phyloP scores from a whole-genome alignment of 164 flowering plant genomes.

The Chloranthus sessilifolius region DNA sequence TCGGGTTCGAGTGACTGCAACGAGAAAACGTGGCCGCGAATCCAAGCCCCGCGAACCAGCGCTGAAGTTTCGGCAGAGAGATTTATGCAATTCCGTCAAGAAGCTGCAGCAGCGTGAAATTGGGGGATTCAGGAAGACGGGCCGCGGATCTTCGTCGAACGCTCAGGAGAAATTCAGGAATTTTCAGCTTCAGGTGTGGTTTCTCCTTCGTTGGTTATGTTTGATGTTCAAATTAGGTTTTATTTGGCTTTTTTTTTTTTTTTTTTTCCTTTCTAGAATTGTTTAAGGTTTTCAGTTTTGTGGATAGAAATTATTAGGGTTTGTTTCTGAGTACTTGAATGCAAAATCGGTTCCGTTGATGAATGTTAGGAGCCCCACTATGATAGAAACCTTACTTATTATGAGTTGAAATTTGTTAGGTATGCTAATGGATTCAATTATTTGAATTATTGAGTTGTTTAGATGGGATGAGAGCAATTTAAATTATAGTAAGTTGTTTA shows the following conservation, averaged over 20 bases:
- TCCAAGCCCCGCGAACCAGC: neutral
- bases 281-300: no score
- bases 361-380: no score
- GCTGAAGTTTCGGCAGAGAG: neutral
- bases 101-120: slow-evolving; percentile 11
- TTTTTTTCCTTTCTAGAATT: neutral
- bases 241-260: neutral
- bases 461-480: no score
- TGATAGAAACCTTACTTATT: no score
- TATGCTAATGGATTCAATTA: no score
- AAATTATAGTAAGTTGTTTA: no score
- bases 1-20: slow-evolving; percentile 11
- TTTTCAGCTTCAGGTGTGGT: slow-evolving; percentile 16
- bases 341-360: no score
- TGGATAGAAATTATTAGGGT: no score
- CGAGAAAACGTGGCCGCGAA: slow-evolving; percentile 5
- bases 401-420: no score
- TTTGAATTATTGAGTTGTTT: no score
- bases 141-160: slow-evolving; percentile 1
- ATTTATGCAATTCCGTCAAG: slow-evolving; percentile 12
- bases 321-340: no score
- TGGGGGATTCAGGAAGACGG: slow-evolving; percentile 1
- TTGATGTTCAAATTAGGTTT: neutral
- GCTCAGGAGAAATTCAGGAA: slow-evolving; percentile 15
- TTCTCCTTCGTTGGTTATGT: neutral